Evolutionary conservation across 2,329 filamentous ascomycete species (phyloP), one percentile per base, ranked within the genome.

Genomic region (Albifimbria verrucaria): DNA sequence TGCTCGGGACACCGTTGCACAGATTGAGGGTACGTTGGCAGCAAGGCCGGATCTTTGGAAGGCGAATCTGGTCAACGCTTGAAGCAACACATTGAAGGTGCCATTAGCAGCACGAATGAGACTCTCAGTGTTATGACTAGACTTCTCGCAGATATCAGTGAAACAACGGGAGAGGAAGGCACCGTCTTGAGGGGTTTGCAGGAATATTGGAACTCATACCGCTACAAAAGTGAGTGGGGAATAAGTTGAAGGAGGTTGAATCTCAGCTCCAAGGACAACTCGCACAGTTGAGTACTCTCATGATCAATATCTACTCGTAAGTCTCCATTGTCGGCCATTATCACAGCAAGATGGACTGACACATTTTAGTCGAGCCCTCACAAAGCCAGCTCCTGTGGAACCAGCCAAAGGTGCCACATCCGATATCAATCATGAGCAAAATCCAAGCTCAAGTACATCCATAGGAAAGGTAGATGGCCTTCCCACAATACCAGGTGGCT

Each of bases 281-380:
- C 20, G 57, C 55, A 0, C 54, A 51, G 11, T 51, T 69, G 0
- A 66, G 62, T 22, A 65, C 58, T 22, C 52, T 68, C 1, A 68
- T 69, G 67, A 60, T 66, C 3, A 68, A 67, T 10, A 62, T 69
- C 3, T 68, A 69, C 57, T 65, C 67, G 67, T 68, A 45, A 51
- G 65, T 66, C 4, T 4, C 1, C 1, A 2, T 21, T 10, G 18
- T n/a, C 10, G 22, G 1, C 17, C n/a, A 18, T 20, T 26, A 7
- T 18, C 15, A 1, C 10, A 23, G 4, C 15, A 9, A 22, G 7
- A 20, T 10, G 6, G 23, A 24, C 24, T 50, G 28, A 48, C 15
- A 3, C 2, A 0, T 2, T 3, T 1, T 1, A 69, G 67, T 4
- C 63, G 66, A 10, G 61, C 67, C 11, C 48, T 69, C 2, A 63